Conservation (phyloP, 495 filamentous ascomycete genomes). For the Massariosphaeria phaeospora region DNA sequence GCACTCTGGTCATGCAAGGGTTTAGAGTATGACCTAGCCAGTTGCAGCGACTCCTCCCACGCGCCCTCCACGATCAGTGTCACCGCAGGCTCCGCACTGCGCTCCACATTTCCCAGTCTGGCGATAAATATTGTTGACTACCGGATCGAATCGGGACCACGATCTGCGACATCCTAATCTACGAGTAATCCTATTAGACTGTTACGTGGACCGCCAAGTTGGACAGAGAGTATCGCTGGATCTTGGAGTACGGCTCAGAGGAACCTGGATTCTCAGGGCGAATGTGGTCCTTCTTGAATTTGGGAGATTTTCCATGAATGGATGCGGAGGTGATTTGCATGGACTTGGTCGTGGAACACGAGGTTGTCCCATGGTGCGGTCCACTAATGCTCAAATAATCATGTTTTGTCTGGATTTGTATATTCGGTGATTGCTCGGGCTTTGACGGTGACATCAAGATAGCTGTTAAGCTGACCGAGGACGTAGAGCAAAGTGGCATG, state of each 20-base stretch:
- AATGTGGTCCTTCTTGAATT: background rate
- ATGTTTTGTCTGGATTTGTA: no score
- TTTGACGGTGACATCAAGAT: background rate
- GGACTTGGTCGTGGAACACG: background rate
- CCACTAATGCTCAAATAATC: background rate
- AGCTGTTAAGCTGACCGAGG: background rate
- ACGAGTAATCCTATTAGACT: background rate
- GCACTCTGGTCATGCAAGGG: constrained; percentile 1
- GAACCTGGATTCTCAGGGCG: background rate
- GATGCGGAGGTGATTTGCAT: background rate
- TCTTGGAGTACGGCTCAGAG: constrained; percentile 14
- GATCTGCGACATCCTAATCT: background rate
- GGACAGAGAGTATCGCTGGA: background rate
- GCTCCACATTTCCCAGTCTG: background rate
- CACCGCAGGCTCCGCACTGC: background rate
- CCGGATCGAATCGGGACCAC: background rate
- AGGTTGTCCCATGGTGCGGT: background rate
- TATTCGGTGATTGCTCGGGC: no score
- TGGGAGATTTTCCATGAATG: constrained; percentile 19
- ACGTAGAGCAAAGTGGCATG: background rate
- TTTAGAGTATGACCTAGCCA: background rate
- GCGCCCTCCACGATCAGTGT: background rate
- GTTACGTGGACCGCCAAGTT: constrained; percentile 10
- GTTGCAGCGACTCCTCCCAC: background rate
- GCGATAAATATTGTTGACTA: background rate